Percentiles rank a stretch among this genome's conserved stretches.
These are phyloP conservation scores for Talaromyces islandicus DNA, from an alignment of 2,329 filamentous ascomycete species.

Conservation along the genomic window DNA sequence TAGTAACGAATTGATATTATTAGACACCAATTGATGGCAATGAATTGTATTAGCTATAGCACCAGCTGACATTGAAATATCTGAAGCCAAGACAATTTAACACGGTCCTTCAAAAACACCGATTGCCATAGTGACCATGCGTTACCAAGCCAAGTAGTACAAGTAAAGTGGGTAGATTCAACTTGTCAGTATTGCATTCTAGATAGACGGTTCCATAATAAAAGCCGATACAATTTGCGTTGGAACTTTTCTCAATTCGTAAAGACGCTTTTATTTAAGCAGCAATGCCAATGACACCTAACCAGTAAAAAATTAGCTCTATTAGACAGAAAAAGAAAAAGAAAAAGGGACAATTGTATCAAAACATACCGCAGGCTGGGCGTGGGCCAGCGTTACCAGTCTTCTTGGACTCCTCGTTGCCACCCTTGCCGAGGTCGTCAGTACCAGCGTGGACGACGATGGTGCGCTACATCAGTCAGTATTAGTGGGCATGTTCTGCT, in stretches of 20 bases:
- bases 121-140: too few relatives aligned
- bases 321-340: background rate
- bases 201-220: constrained; percentile 1
- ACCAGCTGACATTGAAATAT: too few relatives aligned
- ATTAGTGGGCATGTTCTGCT: background rate
- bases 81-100: too few relatives aligned
- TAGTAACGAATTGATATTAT: too few relatives aligned
- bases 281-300: constrained; percentile 85
- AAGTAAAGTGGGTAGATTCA: background rate
- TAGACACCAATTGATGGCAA: background rate
- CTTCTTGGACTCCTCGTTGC: constrained; percentile 92
- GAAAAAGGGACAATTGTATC: background rate
- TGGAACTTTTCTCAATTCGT: background rate
- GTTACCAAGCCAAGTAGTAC: too few relatives aligned
- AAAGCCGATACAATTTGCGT: background rate
- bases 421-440: constrained; percentile 92
- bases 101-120: too few relatives aligned
- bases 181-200: constrained; percentile 4
- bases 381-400: constrained; percentile 92
- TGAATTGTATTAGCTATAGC: background rate
- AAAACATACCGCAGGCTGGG: constrained; percentile 79
- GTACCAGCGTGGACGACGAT: constrained; percentile 92
- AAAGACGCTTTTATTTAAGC: constrained; percentile 45
- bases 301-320: background rate
- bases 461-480: constrained; percentile 61